Percentiles rank a stretch among this genome's conserved stretches.
Evolutionary conservation across 2,329 filamentous ascomycete genomes (phyloP).

Genomic region (Microdochium bolleyi): DNA sequence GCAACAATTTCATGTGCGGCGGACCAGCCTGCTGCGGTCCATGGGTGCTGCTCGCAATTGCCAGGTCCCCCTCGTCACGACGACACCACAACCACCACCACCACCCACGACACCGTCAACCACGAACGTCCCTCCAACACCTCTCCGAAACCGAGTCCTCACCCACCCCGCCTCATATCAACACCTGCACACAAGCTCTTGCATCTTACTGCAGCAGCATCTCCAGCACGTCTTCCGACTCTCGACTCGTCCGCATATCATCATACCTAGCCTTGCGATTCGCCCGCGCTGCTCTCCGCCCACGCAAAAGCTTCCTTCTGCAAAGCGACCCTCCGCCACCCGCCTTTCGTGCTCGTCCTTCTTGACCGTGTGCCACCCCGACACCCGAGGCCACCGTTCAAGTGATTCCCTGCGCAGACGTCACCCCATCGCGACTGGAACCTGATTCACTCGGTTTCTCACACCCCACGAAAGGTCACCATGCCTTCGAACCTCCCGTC

Average conservation of each 20-base stretch:
- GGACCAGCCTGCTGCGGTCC: no score
- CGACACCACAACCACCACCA: background rate
- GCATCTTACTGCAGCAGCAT: background rate
- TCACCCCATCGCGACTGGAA: background rate
- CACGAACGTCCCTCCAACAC: background rate
- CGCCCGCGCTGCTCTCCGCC: background rate
- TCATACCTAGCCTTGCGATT: background rate
- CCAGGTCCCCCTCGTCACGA: constrained; percentile 1
- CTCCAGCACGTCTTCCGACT: background rate
- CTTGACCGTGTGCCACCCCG: background rate
- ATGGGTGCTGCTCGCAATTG: background rate
- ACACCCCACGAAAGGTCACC: constrained; percentile 7
- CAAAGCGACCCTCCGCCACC: background rate
- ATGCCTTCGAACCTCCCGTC: constrained; percentile 73
- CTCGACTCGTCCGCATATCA: background rate
- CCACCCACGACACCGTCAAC: background rate
- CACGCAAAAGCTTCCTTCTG: background rate
- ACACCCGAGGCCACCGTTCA: background rate
- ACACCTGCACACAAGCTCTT: background rate
- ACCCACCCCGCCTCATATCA: background rate
- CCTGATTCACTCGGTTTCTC: background rate
- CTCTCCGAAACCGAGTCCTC: background rate
- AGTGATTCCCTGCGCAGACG: background rate
- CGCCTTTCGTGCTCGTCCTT: background rate
- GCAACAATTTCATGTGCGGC: background rate